A percentile compares a stretch with the other conserved stretches of the same genome.
phyloP scores from a whole-genome alignment of 768 basidiomycete genomes.

The Suillus clintonianus region DNA sequence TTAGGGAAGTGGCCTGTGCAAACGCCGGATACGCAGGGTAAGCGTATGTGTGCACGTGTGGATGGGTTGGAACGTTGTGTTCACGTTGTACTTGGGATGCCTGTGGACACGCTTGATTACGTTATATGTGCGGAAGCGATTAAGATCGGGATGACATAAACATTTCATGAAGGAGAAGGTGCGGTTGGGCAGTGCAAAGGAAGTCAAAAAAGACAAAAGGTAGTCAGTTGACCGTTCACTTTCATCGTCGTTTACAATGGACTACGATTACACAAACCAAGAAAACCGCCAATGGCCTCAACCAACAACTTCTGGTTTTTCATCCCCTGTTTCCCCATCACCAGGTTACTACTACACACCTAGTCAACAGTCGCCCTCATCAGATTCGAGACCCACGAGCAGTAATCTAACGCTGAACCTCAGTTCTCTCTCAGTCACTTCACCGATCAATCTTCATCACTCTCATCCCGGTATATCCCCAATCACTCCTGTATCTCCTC shows the following conservation, averaged over 20 bases:
- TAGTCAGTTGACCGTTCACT: too few species aligned
- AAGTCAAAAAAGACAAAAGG: too few species aligned
- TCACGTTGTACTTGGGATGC: too few species aligned
- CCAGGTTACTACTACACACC: slow-evolving; percentile 23
- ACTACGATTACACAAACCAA: slow-evolving; percentile 33
- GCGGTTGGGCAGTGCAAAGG: too few species aligned
- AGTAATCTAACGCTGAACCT: slow-evolving; percentile 66
- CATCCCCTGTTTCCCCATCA: slow-evolving; percentile 26
- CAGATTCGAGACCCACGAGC: slow-evolving; percentile 27
- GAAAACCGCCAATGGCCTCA: slow-evolving; percentile 39
- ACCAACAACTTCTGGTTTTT: slow-evolving; percentile 16
- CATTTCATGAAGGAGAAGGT: too few species aligned
- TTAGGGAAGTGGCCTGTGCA: too few species aligned
- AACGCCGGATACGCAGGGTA: too few species aligned
- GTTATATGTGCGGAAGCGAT: too few species aligned
- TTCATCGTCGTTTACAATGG: slow-evolving; percentile 15
- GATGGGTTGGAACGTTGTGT: too few species aligned
- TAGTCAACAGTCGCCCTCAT: slow-evolving; percentile 11
- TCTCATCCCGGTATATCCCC: slow-evolving; percentile 42
- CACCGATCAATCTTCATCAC: slow-evolving; percentile 54
- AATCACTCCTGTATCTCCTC: slow-evolving; percentile 61
- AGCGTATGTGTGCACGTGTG: too few species aligned
- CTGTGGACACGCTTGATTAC: too few species aligned
- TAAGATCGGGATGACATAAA: too few species aligned
- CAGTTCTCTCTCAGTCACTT: slow-evolving; percentile 63